Percentiles rank a stretch among this genome's conserved stretches.
Conservation (phyloP, 257 asterid genomes). For the Nicotiana sylvestris region DNA sequence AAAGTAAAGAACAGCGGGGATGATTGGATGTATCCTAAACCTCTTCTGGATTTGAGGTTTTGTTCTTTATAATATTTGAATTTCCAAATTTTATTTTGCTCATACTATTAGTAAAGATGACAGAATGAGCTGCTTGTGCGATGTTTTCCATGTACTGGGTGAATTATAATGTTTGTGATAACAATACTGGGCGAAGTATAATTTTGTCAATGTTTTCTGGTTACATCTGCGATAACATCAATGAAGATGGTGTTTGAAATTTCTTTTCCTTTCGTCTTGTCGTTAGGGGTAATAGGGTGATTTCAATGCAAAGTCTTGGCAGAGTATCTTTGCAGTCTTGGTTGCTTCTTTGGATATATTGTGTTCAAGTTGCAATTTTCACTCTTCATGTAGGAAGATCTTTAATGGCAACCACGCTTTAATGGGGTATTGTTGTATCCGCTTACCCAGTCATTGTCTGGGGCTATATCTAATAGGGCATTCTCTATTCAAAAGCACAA, state of each 20-base stretch:
- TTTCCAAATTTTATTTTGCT: neutral
- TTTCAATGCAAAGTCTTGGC: neutral
- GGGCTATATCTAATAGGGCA: neutral
- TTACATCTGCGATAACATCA: neutral
- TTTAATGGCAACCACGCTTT: neutral
- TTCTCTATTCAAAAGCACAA: neutral
- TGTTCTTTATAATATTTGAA: slow-evolving; percentile 16
- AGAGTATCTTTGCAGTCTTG: neutral
- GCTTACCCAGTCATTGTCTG: neutral
- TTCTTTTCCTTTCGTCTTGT: neutral
- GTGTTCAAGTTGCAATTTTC: neutral
- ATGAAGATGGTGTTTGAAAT: neutral
- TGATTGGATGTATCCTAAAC: slow-evolving; percentile 99
- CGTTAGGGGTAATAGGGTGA: neutral
- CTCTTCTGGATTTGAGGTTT: slow-evolving; percentile 93
- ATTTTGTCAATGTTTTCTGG: neutral
- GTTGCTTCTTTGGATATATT: neutral
- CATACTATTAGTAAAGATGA: neutral
- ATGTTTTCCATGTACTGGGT: neutral
- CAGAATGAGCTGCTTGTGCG: neutral
- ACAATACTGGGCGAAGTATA: too few species aligned
- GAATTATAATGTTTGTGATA: neutral
- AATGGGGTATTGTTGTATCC: neutral
- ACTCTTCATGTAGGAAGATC: neutral
- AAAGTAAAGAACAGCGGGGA: slow-evolving; percentile 86